Conservation (phyloP, 148 eudicot genomes). For the Pouteria glomerata region DNA sequence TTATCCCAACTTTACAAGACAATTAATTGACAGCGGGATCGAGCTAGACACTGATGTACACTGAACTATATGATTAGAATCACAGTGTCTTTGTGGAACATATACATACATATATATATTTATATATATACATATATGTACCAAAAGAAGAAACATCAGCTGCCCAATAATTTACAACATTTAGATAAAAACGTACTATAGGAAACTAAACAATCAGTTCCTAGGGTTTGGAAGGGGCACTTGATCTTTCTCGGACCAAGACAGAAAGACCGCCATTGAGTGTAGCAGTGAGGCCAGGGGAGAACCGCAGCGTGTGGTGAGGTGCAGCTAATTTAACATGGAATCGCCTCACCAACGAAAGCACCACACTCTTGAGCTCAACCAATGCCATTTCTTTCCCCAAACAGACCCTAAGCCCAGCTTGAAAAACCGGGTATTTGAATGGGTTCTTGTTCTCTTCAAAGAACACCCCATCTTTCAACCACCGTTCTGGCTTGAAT, state of each 20-base stretch:
- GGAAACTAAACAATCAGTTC: too few species aligned
- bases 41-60: not conserved
- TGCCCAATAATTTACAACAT: not conserved
- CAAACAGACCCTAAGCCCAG: conserved; percentile 61
- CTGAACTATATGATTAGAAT: too few species aligned
- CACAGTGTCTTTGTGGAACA: too few species aligned
- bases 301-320: conserved; percentile 27
- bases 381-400: conserved; percentile 73
- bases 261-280: conserved; percentile 46
- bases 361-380: conserved; percentile 46
- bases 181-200: not conserved
- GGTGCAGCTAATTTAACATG: conserved; percentile 24
- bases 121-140: not conserved
- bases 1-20: not conserved
- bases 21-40: too few species aligned
- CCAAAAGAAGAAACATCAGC: not conserved
- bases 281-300: conserved; percentile 66
- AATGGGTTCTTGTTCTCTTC: conserved; percentile 41
- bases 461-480: conserved; percentile 41
- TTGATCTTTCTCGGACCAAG: conserved; percentile 21
- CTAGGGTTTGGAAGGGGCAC: too few species aligned
- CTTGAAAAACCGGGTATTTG: conserved; percentile 74
- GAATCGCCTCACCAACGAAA: conserved; percentile 38
- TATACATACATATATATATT: not conserved
- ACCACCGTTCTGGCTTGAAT: conserved; percentile 76